Evolutionary conservation across 2,329 filamentous ascomycete genomes (phyloP).

Genomic region (Lecanoromycetidae sp.): DNA sequence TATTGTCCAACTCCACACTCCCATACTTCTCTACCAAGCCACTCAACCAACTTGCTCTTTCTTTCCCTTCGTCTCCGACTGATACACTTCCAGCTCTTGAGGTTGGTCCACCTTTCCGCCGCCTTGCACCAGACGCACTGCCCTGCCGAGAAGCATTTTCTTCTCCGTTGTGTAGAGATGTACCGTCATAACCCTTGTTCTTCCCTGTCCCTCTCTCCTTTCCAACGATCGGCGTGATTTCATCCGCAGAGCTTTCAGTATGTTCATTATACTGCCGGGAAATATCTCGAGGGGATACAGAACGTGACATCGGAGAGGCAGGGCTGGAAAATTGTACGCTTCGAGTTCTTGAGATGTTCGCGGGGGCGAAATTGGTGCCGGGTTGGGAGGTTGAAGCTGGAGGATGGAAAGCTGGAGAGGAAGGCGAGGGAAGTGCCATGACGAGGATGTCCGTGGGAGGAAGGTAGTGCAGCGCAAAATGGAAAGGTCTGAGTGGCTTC

Average conservation of each 20-base stretch:
- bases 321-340: constrained; percentile 10
- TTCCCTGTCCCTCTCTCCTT: constrained; percentile 16
- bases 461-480: too few relatives aligned
- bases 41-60: constrained; percentile 32
- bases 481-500: too few relatives aligned
- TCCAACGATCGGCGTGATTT: constrained; percentile 30
- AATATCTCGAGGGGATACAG: not conserved
- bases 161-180: not conserved
- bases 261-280: not conserved
- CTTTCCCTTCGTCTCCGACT: not conserved
- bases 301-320: constrained; percentile 3
- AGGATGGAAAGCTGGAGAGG: too few relatives aligned
- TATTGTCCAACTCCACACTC: constrained; percentile 52
- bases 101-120: not conserved
- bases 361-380: too few relatives aligned
- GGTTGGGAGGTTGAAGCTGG: too few relatives aligned
- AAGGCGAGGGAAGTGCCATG: too few relatives aligned
- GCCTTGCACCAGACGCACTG: constrained; percentile 6
- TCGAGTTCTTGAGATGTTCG: too few relatives aligned
- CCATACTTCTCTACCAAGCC: constrained; percentile 46
- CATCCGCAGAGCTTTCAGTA: constrained; percentile 18
- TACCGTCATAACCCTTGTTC: constrained; percentile 11
- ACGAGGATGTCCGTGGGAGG: too few relatives aligned
- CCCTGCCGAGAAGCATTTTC: not conserved
- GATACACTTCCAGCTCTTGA: not conserved